Conservation (phyloP, 495 filamentous ascomycete species). For the Apodospora peruviana region DNA sequence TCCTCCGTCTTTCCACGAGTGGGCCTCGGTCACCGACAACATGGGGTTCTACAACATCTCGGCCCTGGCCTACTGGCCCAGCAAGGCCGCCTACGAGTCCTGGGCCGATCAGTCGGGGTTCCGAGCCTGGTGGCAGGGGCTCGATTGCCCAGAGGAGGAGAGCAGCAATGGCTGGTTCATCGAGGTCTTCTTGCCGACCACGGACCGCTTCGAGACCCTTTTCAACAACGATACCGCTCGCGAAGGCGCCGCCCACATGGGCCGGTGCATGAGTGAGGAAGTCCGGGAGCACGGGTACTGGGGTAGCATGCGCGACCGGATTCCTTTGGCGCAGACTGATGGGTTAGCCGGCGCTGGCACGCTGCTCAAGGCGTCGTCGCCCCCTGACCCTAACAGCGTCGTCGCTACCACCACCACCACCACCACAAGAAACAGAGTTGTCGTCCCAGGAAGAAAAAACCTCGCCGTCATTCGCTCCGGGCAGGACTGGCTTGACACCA, state of each 20-base stretch:
- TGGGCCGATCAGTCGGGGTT: constrained; percentile 24
- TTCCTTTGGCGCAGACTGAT: constrained; percentile 23
- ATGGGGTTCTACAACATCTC: constrained; percentile 19
- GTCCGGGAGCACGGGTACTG: constrained; percentile 28
- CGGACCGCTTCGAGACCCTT: constrained; percentile 28
- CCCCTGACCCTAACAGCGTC: no score
- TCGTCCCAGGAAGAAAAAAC: constrained; percentile 19
- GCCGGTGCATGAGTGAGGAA: constrained; percentile 10
- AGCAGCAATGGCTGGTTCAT: constrained; percentile 25
- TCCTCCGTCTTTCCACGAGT: constrained; percentile 19
- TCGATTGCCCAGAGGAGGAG: constrained; percentile 3
- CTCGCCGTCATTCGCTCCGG: constrained; percentile 27
- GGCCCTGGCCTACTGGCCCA: constrained; percentile 26
- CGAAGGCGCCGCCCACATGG: constrained; percentile 27
- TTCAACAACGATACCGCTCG: constrained; percentile 17
- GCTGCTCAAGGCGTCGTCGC: neutral
- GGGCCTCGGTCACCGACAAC: constrained; percentile 20
- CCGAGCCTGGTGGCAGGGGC: constrained; percentile 21
- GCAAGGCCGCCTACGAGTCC: constrained; percentile 9
- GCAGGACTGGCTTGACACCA: constrained; percentile 26
- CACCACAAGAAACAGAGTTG: constrained; percentile 2
- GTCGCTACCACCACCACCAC: no score
- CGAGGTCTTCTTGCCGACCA: constrained; percentile 25
- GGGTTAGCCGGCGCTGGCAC: constrained; percentile 10
- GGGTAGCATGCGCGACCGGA: constrained; percentile 28